Evolutionary conservation across 345 rosid species (phyloP), one percentile per base, ranked within the genome.

Genomic region (Salix dunnii): DNA sequence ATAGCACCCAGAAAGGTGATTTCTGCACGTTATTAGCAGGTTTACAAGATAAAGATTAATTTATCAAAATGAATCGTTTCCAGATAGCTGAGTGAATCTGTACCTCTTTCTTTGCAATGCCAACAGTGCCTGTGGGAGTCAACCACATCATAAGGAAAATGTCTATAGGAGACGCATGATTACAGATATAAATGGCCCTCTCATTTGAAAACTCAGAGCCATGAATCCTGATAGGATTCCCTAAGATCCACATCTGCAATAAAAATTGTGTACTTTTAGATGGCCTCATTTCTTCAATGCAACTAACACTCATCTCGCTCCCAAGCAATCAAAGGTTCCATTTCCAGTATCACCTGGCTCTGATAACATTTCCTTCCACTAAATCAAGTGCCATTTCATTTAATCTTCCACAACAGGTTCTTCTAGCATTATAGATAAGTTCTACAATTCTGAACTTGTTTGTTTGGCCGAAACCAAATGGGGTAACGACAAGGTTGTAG

Each of bases 231-330:
- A 87, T 33, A 61, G 84, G 87, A 79, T 86, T 87, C 67, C 90
- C 90, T 36, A 87, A 74, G 74, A 89, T 86, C 90, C 90, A 87
- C 89, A 89, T 86, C 92, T 89, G 87, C 81, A 76, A 77, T 63
- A 71, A 73, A 73, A 72, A 67, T 74, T 67, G 35, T 40, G 71
- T 16, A 71, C 13, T 72, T 4, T 43, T 36, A 53, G 71, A 9
- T 5, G 27, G 12, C 27, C 7, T 9, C 27, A 21, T 23, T 60
- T 42, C 13, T 42, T 42, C 13, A 42, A 42, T 2, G 2, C 46
- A 42, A 42, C 3, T 8, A 42, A 42, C 46, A 40, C 13, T 10
- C 12, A 9, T 40, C 46, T 42, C 46, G 9, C 46, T 42, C 11
- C 46, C 8, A 11, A 42, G 46, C 46, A 42, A 2, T 42, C 13